Base-by-base conservation (phyloP, 2,329 filamentous ascomycete species). In the Leptographium wingfieldii region DNA sequence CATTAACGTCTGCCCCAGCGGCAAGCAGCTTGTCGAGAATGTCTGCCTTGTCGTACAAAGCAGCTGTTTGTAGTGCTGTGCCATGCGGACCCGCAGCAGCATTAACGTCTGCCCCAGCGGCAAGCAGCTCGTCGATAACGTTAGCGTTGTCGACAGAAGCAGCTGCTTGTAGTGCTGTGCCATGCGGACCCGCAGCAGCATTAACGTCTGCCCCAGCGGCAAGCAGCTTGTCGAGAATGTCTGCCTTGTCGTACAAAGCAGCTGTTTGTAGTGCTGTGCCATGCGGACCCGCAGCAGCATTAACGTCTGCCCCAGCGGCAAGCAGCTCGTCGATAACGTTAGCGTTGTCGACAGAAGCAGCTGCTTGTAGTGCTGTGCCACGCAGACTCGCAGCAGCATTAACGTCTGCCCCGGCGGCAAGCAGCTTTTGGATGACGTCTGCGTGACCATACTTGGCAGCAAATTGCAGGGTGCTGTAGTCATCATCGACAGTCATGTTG, bases 11-110 rank as follows among this genome's bases (percentile, higher is more conserved):
- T 46, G 19, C 40, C 16, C 40, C 16, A 46, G 16, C 40, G 3
- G 16, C 19, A 11, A 46, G 40, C 3, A 46, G 40, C 40, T 46
- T 46, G 14, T n/a, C 19, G 16, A 9, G 5, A 5, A 46, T 7
- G 14, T 46, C 3, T 9, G 5, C 14, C 2, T 46, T 3, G 6
- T 19, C 40, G 6, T 3, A 2, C 1, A 0, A 2, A n/a, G 19
- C 40, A n/a, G 40, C 40, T n/a, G 2, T 5, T 19, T 46, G 40
- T 9, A 46, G 19, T 46, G 40, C 40, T 46, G 16, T 46, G 16
- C 6, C 6, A 46, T n/a, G 5, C 19, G 7, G 2, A 33, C 29
- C 29, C 2, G 33, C 4, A 46, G 40, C 2, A n/a, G 19, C 40
- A n/a, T 46, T 46, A 19, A 46, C 19, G 9, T 46, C 40, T 46